Evolutionary conservation across 2,329 filamentous ascomycete species (phyloP), one percentile per base, ranked within the genome.

Genomic region (Diaporthe eres): DNA sequence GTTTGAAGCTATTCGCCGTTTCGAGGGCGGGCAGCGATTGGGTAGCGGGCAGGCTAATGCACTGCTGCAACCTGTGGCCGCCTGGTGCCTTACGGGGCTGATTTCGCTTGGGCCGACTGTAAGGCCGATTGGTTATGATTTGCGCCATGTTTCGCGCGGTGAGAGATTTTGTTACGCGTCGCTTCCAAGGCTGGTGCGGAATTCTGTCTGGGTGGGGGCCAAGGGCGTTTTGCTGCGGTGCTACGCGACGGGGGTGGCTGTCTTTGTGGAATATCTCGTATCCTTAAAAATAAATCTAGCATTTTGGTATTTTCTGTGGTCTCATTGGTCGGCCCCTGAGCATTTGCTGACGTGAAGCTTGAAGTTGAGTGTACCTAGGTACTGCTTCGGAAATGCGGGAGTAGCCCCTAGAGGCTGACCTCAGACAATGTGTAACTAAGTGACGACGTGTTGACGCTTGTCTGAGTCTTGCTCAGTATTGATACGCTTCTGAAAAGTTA

Each of bases 251-350:
- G 47, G 44, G 65, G 65, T 28, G 31, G 65, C 47, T 68, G 13
- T 37, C 47, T 68, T 17, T 53, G 65, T 39, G 65, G 34, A 39
- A 68, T n/a, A 6, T 10, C 47, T 68, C 65, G 65, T 55, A 53
- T 53, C 31, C 31, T 53, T 25, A 68, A 68, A 68, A 53, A 42
- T 28, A 67, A 10, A 67, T 49, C 8, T 49, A 10, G 65, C 47
- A 53, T 22, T 68, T 68, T 19, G 53, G 12, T 25, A 12, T 10
- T 12, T 44, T 25, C 28, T 28, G 28, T 28, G 7, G 15, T 6
- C 5, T 13, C 31, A 68, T 53, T 34, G 19, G 65, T 25, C 31
- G 7, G 19, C 28, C 34, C 39, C 31, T 12, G 8, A 13, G 3
- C 6, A 4, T 17, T 19, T 28, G 65, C 65, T 53, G 31, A 42